Evolutionary conservation across 2,329 filamentous ascomycete species (phyloP).

Genomic region (Macrophomina phaseolina): DNA sequence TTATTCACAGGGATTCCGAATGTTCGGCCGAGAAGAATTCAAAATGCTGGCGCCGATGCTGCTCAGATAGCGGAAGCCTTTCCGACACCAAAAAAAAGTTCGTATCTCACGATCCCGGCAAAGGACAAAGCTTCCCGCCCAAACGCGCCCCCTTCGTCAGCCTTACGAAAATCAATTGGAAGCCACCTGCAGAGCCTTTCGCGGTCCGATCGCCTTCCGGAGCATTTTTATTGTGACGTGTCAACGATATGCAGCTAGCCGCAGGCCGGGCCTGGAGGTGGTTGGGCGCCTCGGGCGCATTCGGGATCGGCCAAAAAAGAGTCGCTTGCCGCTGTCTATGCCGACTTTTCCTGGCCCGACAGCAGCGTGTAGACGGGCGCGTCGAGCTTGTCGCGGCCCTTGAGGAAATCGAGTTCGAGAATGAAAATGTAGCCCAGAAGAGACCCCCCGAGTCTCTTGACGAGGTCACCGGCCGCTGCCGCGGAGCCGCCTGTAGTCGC

Average conservation of each 20-base stretch:
- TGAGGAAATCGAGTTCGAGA: slow-evolving; percentile 91
- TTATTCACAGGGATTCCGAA: slow-evolving; percentile 2
- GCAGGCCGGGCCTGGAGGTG: slow-evolving; percentile 24
- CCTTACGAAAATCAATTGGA: slow-evolving; percentile 19
- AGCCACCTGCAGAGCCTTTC: slow-evolving; percentile 11
- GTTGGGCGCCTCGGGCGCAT: slow-evolving; percentile 23
- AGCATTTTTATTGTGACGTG: slow-evolving; percentile 24
- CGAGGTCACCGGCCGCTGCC: slow-evolving; percentile 82
- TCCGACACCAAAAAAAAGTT: slow-evolving; percentile 18
- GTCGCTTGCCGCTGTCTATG: slow-evolving; percentile 10
- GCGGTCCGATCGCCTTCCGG: slow-evolving; percentile 14
- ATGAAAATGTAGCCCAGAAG: slow-evolving; percentile 93
- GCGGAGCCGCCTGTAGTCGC: slow-evolving; percentile 78
- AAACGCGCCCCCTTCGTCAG: slow-evolving; percentile 16
- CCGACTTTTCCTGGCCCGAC: slow-evolving; percentile 59
- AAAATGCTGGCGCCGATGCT: slow-evolving; percentile 4
- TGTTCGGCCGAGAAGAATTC: slow-evolving; percentile 10
- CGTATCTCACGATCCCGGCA: slow-evolving; percentile 23
- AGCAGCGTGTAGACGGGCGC: slow-evolving; percentile 85
- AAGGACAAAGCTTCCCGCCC: slow-evolving; percentile 16
- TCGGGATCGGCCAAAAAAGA: slow-evolving; percentile 25
- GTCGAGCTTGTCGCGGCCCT: slow-evolving; percentile 87
- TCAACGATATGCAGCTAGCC: slow-evolving; percentile 24
- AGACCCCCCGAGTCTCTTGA: slow-evolving; percentile 83
- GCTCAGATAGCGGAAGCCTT: slow-evolving; percentile 10